Conservation (phyloP, 2,329 filamentous ascomycete genomes). For the Trichoderma polysporum region DNA sequence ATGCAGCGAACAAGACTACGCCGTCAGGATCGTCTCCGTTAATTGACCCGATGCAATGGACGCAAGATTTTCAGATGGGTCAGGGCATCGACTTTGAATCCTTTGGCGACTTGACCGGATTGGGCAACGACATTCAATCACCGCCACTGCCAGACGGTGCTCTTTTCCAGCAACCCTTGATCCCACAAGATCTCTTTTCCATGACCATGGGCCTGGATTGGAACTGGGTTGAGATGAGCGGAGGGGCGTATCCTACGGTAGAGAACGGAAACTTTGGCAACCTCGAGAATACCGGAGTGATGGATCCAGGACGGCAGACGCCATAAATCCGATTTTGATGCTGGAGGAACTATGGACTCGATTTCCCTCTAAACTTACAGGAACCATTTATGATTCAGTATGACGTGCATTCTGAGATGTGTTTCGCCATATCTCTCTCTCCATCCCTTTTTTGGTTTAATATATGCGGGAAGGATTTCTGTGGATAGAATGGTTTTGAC, state of each 20-base stretch:
- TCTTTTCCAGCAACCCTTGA: constrained; percentile 76
- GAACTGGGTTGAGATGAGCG: constrained; percentile 71
- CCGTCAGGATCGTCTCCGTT: constrained; percentile 42
- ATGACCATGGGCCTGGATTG: constrained; percentile 96
- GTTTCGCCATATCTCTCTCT: not conserved
- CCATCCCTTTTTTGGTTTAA: not conserved
- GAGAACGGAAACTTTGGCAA: constrained; percentile 57
- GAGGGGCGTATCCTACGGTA: constrained; percentile 62
- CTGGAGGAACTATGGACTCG: not conserved
- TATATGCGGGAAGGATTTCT: not conserved
- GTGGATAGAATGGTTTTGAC: not conserved
- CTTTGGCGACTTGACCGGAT: constrained; percentile 43
- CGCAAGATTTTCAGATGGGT: constrained; percentile 44
- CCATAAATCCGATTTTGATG: not conserved
- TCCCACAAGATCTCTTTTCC: constrained; percentile 91
- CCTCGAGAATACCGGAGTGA: constrained; percentile 3
- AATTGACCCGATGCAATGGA: constrained; percentile 47
- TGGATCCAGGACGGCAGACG: not conserved
- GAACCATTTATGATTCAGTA: not conserved
- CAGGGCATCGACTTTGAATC: constrained; percentile 45
- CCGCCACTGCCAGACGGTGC: constrained; percentile 34
- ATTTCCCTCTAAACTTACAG: not conserved
- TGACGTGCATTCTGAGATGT: not conserved
- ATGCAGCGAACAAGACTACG: constrained; percentile 25
- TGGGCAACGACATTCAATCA: constrained; percentile 40